Evolutionary conservation across 108 stramenopile genomes (phyloP), one percentile per base, ranked within the genome.

Genomic region (Cyclotella cryptica): DNA sequence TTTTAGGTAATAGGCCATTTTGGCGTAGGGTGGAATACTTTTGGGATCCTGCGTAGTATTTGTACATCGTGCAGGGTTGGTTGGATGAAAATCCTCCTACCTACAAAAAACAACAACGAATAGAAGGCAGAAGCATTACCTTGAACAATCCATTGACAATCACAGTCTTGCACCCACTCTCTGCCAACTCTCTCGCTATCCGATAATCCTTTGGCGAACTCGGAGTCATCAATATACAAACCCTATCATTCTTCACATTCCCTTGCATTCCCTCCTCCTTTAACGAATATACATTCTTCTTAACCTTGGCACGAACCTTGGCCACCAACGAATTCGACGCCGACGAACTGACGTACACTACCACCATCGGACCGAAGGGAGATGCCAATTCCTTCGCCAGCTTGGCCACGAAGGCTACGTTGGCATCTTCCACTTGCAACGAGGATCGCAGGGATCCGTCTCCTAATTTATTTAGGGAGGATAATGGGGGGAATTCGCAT

Each of bases 1-100:
- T 74, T 93, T 93, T 18, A 86, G 68, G 53, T 72, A 93, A 57
- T 91, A 93, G 0, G 89, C 90, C 90, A 93, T 91, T 62, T 87
- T 93, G 1, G 92, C 92, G 24, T 27, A 55, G 29, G 63, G 77
- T 35, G 85, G 75, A 0, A 92, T 72, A 52, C 84, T 84, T 54
- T 85, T 83, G 24, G 65, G 85, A 70, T 81, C 85, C 86, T 85
- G 65, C n/a, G n/a, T n/a, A n/a, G n/a, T n/a, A n/a, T n/a, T n/a
- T n/a, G n/a, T n/a, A n/a, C n/a, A n/a, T n/a, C n/a, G n/a, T n/a
- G n/a, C n/a, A n/a, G n/a, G n/a, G n/a, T n/a, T n/a, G n/a, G n/a
- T n/a, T n/a, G n/a, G n/a, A n/a, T n/a, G n/a, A n/a, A n/a, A n/a
- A n/a, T n/a, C n/a, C n/a, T n/a, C n/a, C n/a, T n/a, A n/a, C n/a